phyloP scores from a whole-genome alignment of 1,139 yeast species.

The Yamadazyma songkhlaensis region DNA sequence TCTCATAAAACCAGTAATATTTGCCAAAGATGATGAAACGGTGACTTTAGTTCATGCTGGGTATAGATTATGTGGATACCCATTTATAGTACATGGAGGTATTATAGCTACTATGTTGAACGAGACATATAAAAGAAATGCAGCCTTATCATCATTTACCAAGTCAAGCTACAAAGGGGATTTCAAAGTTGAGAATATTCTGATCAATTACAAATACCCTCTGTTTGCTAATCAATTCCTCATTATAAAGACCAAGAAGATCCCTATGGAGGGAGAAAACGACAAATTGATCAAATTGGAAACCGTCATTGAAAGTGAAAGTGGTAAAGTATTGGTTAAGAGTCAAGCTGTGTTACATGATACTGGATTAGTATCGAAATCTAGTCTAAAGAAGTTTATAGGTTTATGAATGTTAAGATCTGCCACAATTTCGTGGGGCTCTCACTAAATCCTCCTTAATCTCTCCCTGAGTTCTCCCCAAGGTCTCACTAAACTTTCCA shows the following conservation, averaged over 20 bases:
- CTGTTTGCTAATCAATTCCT: slow-evolving; percentile 79
- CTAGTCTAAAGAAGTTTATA: slow-evolving; percentile 9
- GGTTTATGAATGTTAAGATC: slow-evolving; percentile 2
- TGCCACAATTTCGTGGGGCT: background rate
- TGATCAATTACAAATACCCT: slow-evolving; percentile 65
- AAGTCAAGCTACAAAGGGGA: slow-evolving; percentile 36
- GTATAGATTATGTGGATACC: slow-evolving; percentile 78
- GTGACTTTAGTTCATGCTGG: slow-evolving; percentile 77
- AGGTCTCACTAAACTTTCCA: too few relatives aligned
- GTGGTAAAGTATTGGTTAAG: slow-evolving; percentile 36
- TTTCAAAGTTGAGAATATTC: slow-evolving; percentile 48
- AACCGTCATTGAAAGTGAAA: slow-evolving; percentile 32
- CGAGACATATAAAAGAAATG: slow-evolving; percentile 65
- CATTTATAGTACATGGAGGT: slow-evolving; percentile 88
- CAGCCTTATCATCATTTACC: slow-evolving; percentile 37
- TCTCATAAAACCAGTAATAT: slow-evolving; percentile 69
- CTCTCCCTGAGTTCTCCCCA: too few relatives aligned
- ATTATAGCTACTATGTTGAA: slow-evolving; percentile 78
- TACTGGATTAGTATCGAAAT: slow-evolving; percentile 34
- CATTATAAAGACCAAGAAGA: slow-evolving; percentile 53
- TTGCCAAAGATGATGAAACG: slow-evolving; percentile 56
- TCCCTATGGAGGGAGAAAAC: slow-evolving; percentile 21
- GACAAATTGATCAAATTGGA: slow-evolving; percentile 25
- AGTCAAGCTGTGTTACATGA: slow-evolving; percentile 37
- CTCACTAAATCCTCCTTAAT: too few relatives aligned